Base-by-base conservation (phyloP, 2,329 filamentous ascomycete genomes). In the Colletotrichum caudatum region DNA sequence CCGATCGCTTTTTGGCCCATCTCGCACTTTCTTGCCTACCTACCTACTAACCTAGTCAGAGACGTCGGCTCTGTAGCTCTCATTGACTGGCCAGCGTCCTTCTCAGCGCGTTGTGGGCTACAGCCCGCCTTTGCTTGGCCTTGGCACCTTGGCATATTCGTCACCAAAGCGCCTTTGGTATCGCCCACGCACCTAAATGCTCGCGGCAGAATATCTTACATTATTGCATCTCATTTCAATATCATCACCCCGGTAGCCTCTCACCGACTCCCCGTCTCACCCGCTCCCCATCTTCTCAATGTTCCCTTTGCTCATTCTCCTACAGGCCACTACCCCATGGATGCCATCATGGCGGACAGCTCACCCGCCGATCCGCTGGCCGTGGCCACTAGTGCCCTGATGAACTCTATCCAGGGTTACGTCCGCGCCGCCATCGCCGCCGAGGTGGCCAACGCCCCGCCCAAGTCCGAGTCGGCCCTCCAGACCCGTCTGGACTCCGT, bases 381-480 rank as follows among this genome's bases (percentile, higher is more conserved):
- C 8, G 51, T 64, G 14, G 69, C 64, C 35, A 63, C 64, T 5
- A 33, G 62, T 46, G 60, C 29, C 35, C 59, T 71, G 44, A 63
- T 68, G 64, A 29, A 5, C 20, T 66, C 69, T 9, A 54, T 71
- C 16, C 69, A 71, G 58, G 29, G 44, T 39, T 71, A 71, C n/a
- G 58, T 71, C 35, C 69, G 64, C 44, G 59, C 64, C 8, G 64
- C 64, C 44, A 53, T 71, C 39, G 41, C 69, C 16, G 54, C 64
- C 6, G 64, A 63, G 50, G 11, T 37, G 33, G 58, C 57, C 20
- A 68, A 68, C 14, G 18, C 29, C 50, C 57, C 26, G 26, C 46
- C 50, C 11, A 48, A 58, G 14, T 46, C 51, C 14, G 35, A 35
- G 2, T 37, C 33, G n/a, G 51, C 64, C 18, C 50, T 71, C 18